Base-by-base conservation (phyloP, 768 basidiomycete species). In the Boletus subcaerulescens region DNA sequence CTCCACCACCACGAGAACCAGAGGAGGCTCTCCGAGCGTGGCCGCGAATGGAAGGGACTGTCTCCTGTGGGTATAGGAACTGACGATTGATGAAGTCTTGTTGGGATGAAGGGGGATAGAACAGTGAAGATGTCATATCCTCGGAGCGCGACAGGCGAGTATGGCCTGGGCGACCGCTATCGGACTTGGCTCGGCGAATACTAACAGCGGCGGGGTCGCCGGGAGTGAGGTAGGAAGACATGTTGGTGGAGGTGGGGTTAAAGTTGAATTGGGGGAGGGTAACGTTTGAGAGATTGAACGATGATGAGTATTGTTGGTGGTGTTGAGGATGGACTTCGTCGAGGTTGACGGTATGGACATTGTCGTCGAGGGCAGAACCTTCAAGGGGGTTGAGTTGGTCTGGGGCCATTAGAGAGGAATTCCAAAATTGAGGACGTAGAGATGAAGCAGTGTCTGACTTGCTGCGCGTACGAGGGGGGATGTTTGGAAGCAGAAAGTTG, bases 131-230 rank as follows among this genome's bases (percentile, higher is more conserved):
- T 11, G 71, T 69, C 39, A 86, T 73, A 62, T 88, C 88, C 67
- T 89, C 87, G 39, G 82, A 84, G 57, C 84, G 82, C 32, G 79
- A 80, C 18, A 76, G 75, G 15, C 86, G 75, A 60, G 76, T 73
- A 48, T 80, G 79, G 9, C 68, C 67, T n/a, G 74, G 71, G 18
- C 75, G 72, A 52, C 70, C 71, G 3, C 59, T 47, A 52, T 83
- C 82, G 11, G 81, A 82, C 58, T 77, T 79, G 47, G 73, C 71
- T 18, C 84, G 77, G 48, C 82, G 78, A n/a, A 86, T 59, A 47
- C 55, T 46, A 31, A 70, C 61, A 26, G 68, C 73, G 24, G 60
- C 58, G 39, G 53, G 48, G 50, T 65, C 69, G 5, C 42, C 47
- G 39, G 73, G 65, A 0, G 73, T 62, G 45, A 80, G 73, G 57